phyloP scores from a whole-genome alignment of 106 monocot species.

The Ottelia alismoides region DNA sequence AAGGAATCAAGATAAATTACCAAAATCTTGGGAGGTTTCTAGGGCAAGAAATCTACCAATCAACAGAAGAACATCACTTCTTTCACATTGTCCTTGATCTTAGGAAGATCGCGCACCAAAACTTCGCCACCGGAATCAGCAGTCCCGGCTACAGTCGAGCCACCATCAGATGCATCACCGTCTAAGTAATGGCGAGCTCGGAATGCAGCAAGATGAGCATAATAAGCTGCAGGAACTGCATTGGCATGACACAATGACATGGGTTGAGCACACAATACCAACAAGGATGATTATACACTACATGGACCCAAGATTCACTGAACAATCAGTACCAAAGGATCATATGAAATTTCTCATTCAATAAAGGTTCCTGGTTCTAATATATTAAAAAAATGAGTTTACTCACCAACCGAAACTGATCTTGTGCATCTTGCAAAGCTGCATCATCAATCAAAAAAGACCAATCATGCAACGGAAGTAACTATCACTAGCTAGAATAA shows the following conservation, averaged over 20 bases:
- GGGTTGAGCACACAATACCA: no score
- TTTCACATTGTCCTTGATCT: conserved; percentile 36
- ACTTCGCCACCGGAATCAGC: background rate
- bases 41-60: no score
- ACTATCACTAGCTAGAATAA: no score
- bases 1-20: no score
- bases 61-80: conserved; percentile 74
- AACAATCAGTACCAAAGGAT: background rate
- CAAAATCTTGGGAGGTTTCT: no score
- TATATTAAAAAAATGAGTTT: no score
- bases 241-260: background rate
- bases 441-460: no score
- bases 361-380: no score
- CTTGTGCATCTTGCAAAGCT: conserved; percentile 2
- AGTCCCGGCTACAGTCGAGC: conserved; percentile 1
- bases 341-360: background rate
- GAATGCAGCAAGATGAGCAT: conserved; percentile 42
- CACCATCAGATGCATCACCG: conserved; percentile 16
- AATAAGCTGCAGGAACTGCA: conserved; percentile 46
- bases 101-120: conserved; percentile 1
- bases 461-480: no score
- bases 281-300: no score
- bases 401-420: conserved; percentile 1
- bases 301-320: background rate
- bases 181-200: conserved; percentile 33